A percentile compares a stretch with the other conserved stretches of the same genome.
Conservation (phyloP, 805 yeast species). For the Vanderwaltozyma yarrowii region DNA sequence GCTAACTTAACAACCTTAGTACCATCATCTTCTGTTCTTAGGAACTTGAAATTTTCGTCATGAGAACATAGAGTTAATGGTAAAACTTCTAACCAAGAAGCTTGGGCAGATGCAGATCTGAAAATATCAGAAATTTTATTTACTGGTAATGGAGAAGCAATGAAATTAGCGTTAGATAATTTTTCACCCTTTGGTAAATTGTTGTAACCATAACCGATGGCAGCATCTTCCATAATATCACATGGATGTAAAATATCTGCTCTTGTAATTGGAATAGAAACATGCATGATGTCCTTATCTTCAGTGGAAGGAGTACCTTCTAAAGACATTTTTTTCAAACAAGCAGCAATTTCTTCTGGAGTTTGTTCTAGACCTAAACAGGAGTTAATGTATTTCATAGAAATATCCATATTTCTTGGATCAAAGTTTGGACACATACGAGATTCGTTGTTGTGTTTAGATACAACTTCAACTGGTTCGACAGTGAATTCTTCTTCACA, state of each 20-base stretch:
- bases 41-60: conserved; percentile 88
- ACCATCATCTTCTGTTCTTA: conserved; percentile 63
- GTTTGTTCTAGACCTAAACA: conserved; percentile 76
- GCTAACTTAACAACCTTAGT: conserved; percentile 81
- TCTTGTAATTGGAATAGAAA: conserved; percentile 84
- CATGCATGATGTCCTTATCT: conserved; percentile 39
- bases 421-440: conserved; percentile 66
- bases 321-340: conserved; percentile 76
- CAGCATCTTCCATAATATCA: conserved; percentile 98
- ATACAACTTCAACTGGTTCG: conserved; percentile 81
- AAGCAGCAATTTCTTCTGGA: conserved; percentile 53
- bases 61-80: conserved; percentile 94
- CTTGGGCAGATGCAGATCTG: conserved; percentile 83
- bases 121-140: conserved; percentile 86
- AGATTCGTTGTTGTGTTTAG: conserved; percentile 68
- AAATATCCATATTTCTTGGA: conserved; percentile 63
- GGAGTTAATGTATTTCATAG: conserved; percentile 78
- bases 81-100: conserved; percentile 93
- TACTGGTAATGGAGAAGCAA: conserved; percentile 82
- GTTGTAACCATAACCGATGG: conserved; percentile 91
- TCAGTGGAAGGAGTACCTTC: conserved; percentile 43
- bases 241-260: conserved; percentile 94
- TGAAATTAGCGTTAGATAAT: conserved; percentile 61
- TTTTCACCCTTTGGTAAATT: conserved; percentile 73
- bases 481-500: conserved; percentile 71